A percentile compares a stretch with the other conserved stretches of the same genome.
phyloP scores from a whole-genome alignment of 2,329 filamentous ascomycete species.

The Macroventuria anomochaeta region DNA sequence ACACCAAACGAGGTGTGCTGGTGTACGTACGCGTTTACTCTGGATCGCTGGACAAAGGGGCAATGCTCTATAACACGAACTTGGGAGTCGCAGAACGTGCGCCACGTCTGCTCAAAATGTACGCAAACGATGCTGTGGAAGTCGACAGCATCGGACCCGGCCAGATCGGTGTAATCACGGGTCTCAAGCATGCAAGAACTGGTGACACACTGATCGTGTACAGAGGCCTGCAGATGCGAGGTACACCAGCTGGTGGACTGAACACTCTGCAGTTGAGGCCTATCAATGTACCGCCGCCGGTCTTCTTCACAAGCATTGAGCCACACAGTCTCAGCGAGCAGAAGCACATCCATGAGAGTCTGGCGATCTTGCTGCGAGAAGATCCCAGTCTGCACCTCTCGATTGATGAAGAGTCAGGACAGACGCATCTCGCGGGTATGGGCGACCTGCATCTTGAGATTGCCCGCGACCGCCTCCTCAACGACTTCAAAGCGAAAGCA shows the following conservation, averaged over 20 bases:
- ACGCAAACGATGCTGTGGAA: conserved; percentile 84
- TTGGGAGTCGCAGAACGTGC: conserved; percentile 79
- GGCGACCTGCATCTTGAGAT: conserved; percentile 95
- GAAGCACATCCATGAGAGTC: conserved; percentile 76
- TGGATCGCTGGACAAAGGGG: conserved; percentile 76
- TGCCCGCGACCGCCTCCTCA: conserved; percentile 83
- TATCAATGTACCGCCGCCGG: conserved; percentile 87
- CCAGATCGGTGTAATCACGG: conserved; percentile 92
- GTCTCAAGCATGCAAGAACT: conserved; percentile 88
- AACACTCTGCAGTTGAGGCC: conserved; percentile 82
- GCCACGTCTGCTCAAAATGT: conserved; percentile 84
- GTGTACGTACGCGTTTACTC: conserved; percentile 94
- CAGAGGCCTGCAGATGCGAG: conserved; percentile 64
- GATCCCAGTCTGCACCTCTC: conserved; percentile 90
- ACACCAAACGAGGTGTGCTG: conserved; percentile 82
- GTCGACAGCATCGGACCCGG: conserved; percentile 80
- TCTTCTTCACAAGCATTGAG: conserved; percentile 96
- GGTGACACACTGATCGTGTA: conserved; percentile 89
- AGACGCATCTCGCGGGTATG: conserved; percentile 95
- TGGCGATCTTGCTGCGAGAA: conserved; percentile 82
- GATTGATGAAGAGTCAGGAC: conserved; percentile 86
- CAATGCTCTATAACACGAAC: conserved; percentile 85
- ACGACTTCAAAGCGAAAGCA: conserved; percentile 85
- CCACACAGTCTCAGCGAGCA: conserved; percentile 78
- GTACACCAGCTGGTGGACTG: conserved; percentile 70